Percentiles rank a stretch among this genome's conserved stretches.
Conservation (phyloP, 495 filamentous ascomycete species). For the Talaromyces borbonicus region DNA sequence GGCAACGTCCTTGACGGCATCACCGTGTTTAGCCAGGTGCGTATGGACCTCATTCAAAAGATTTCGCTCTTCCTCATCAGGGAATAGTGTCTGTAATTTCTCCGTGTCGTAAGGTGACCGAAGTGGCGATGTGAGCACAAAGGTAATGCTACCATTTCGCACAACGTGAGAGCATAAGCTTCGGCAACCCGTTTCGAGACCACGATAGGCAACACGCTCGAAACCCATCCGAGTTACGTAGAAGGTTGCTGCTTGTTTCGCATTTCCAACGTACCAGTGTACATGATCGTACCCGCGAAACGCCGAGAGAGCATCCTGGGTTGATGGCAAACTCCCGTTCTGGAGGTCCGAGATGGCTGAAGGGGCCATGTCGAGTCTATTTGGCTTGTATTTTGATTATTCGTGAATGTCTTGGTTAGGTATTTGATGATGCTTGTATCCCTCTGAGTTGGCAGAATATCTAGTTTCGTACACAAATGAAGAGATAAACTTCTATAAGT, state of each 20-base stretch:
- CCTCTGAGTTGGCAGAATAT: too few relatives aligned
- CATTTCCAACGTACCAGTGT: conserved; percentile 92
- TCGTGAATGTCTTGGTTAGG: background rate
- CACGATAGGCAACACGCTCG: conserved; percentile 66
- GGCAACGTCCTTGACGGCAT: conserved; percentile 84
- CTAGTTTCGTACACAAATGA: too few relatives aligned
- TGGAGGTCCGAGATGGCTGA: conserved; percentile 15
- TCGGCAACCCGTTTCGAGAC: conserved; percentile 77
- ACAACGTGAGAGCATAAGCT: conserved; percentile 71
- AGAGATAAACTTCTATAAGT: too few relatives aligned
- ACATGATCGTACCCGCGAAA: conserved; percentile 83
- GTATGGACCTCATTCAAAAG: conserved; percentile 58
- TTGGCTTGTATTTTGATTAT: background rate
- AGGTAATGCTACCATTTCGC: conserved; percentile 63
- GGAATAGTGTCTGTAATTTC: conserved; percentile 5
- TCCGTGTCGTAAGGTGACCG: conserved; percentile 39
- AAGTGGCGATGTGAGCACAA: conserved; percentile 76
- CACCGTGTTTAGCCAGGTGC: conserved; percentile 74
- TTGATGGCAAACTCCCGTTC: background rate
- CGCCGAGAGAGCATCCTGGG: conserved; percentile 25
- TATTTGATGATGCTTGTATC: background rate
- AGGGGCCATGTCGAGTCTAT: conserved; percentile 22
- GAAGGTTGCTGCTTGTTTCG: conserved; percentile 82
- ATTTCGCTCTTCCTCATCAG: conserved; percentile 41
- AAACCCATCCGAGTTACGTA: conserved; percentile 83